Conservation (phyloP, 2,329 filamentous ascomycete species). For the Monosporascus sp. region DNA sequence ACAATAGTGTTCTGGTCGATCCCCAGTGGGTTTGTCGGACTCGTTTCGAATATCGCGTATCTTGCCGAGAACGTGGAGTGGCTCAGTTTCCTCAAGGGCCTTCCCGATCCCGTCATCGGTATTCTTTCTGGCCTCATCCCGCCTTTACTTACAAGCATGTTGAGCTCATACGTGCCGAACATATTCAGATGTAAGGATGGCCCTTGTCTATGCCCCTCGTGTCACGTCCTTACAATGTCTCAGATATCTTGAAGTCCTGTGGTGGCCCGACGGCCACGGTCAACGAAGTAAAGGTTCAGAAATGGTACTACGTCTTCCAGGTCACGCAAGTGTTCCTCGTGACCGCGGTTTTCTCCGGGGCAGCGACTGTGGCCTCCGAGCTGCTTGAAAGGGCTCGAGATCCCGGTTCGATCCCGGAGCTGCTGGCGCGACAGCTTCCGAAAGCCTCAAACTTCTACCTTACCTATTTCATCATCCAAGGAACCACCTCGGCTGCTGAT, state of each 20-base stretch:
- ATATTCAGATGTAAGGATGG: slow-evolving; percentile 61
- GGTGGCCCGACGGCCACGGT: slow-evolving; percentile 66
- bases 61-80: slow-evolving; percentile 61
- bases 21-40: slow-evolving; percentile 71
- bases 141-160: slow-evolving; percentile 67
- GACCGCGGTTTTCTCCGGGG: slow-evolving; percentile 67
- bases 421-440: slow-evolving; percentile 60
- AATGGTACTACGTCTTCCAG: slow-evolving; percentile 75
- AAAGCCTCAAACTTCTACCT: slow-evolving; percentile 72
- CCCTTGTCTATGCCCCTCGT: neutral
- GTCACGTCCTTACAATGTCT: neutral
- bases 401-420: slow-evolving; percentile 29
- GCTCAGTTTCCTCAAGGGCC: slow-evolving; percentile 65
- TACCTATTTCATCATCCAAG: slow-evolving; percentile 71
- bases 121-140: slow-evolving; percentile 81
- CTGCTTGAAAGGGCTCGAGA: slow-evolving; percentile 19
- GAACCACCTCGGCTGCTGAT: slow-evolving; percentile 60
- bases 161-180: slow-evolving; percentile 78
- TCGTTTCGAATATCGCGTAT: slow-evolving; percentile 76
- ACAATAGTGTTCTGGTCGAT: slow-evolving; percentile 83
- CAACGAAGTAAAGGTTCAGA: slow-evolving; percentile 73
- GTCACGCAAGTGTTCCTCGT: slow-evolving; percentile 82
- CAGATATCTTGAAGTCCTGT: slow-evolving; percentile 62
- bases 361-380: slow-evolving; percentile 21
- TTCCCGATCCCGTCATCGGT: slow-evolving; percentile 66